Evolutionary conservation across 2,329 filamentous ascomycete species (phyloP).

Genomic region (Hymenoscyphus linearis): DNA sequence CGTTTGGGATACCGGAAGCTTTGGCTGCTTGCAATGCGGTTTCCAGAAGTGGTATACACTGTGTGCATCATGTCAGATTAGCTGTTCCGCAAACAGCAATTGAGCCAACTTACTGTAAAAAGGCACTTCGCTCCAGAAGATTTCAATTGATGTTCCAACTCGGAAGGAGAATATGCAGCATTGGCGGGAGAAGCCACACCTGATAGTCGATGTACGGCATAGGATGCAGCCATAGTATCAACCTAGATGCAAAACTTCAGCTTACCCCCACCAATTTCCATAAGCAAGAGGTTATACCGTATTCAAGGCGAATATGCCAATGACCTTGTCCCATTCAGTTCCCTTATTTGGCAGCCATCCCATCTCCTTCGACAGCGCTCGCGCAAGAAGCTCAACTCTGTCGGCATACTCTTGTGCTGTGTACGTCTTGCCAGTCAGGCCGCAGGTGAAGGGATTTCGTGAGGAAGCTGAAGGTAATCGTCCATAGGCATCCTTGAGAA

Average conservation of each 20-base stretch:
- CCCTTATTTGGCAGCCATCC: slow-evolving; percentile 65
- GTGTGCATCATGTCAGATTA: slow-evolving; percentile 6
- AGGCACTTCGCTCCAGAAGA: slow-evolving; percentile 70
- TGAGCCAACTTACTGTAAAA: slow-evolving; percentile 54
- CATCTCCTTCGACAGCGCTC: slow-evolving; percentile 64
- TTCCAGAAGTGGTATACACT: slow-evolving; percentile 60
- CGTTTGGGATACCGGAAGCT: slow-evolving; percentile 61
- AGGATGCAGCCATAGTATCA: slow-evolving; percentile 67
- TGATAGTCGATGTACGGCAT: slow-evolving; percentile 69
- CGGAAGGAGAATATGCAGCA: slow-evolving; percentile 74
- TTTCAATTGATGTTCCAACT: slow-evolving; percentile 77
- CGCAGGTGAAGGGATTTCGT: slow-evolving; percentile 70
- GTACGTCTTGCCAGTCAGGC: slow-evolving; percentile 64
- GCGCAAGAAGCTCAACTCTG: slow-evolving; percentile 61
- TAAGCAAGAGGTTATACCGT: slow-evolving; percentile 46
- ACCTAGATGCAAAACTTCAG: slow-evolving; percentile 43
- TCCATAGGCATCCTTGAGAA: slow-evolving; percentile 67
- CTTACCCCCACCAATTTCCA: neutral
- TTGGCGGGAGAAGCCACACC: slow-evolving; percentile 78
- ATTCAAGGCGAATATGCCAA: slow-evolving; percentile 74
- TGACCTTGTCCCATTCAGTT: slow-evolving; percentile 76
- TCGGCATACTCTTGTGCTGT: slow-evolving; percentile 57
- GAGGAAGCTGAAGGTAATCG: slow-evolving; percentile 58
- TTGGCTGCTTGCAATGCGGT: slow-evolving; percentile 63
- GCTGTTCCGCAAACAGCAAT: neutral